Conservation (phyloP, 352 stramenopile genomes). For the Globisporangium splendens region DNA sequence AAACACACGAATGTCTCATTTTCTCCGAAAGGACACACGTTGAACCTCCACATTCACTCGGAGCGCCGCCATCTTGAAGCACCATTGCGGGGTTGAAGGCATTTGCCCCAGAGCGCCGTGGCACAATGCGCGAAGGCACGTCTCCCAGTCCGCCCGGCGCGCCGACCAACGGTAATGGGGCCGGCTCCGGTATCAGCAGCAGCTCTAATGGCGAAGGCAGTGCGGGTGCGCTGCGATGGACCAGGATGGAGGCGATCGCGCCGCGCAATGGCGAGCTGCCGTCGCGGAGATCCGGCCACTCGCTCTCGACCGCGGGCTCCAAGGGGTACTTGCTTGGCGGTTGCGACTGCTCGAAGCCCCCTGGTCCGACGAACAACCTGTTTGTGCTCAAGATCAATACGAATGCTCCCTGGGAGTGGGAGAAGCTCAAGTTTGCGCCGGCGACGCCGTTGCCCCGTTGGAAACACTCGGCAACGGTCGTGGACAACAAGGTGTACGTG, state of each 20-base stretch:
- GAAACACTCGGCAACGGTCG: conserved; percentile 90
- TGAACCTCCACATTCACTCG: background rate
- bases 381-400: conserved; percentile 90
- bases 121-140: background rate
- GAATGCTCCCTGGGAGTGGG: conserved; percentile 68
- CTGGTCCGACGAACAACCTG: conserved; percentile 91
- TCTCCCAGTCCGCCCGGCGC: background rate
- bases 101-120: no score
- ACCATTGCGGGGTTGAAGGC: no score
- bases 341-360: conserved; percentile 82
- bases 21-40: conserved; percentile 3
- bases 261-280: conserved; percentile 82
- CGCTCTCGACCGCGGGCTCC: conserved; percentile 88
- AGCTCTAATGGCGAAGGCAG: background rate
- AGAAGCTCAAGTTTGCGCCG: conserved; percentile 45
- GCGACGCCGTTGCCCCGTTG: conserved; percentile 56
- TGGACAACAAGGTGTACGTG: conserved; percentile 89
- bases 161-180: background rate
- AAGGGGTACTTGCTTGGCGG: conserved; percentile 93
- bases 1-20: no score
- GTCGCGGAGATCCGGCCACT: conserved; percentile 90
- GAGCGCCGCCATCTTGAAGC: no score
- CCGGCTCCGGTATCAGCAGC: conserved; percentile 5
- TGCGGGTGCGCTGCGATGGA: conserved; percentile 44
- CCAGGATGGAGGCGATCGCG: conserved; percentile 41